A percentile compares a stretch with the other conserved stretches of the same genome.
Evolutionary conservation across 352 stramenopile species (phyloP).

Genomic region (Phytophthora constricta): DNA sequence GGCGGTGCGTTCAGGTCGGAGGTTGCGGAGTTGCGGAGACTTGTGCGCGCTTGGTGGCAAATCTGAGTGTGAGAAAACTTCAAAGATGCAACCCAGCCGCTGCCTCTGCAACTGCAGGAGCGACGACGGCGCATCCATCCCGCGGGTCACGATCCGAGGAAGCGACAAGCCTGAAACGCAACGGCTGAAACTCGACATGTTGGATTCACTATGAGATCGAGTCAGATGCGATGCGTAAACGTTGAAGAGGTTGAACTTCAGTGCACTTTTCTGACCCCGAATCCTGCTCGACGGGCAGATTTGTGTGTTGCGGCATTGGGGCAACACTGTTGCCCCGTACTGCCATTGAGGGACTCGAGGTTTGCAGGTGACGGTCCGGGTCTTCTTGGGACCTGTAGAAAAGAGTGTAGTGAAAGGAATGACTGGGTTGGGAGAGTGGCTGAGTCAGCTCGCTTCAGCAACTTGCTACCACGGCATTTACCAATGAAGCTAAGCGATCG

Average conservation of each 20-base stretch:
- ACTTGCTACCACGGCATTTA: too few relatives aligned
- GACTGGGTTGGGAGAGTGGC: too few relatives aligned
- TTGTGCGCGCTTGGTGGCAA: slow-evolving; percentile 16
- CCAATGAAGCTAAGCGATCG: too few relatives aligned
- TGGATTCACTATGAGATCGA: slow-evolving; percentile 1
- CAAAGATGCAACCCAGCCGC: background rate
- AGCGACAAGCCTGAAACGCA: slow-evolving; percentile 1
- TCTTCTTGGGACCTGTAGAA: too few relatives aligned
- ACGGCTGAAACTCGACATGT: slow-evolving; percentile 4
- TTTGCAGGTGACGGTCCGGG: too few relatives aligned
- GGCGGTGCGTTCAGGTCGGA: background rate
- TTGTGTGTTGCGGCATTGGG: background rate
- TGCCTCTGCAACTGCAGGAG: slow-evolving; percentile 13
- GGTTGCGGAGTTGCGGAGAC: background rate
- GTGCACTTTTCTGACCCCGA: background rate
- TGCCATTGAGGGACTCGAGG: too few relatives aligned
- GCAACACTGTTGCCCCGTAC: too few relatives aligned
- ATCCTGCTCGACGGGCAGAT: background rate
- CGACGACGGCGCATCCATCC: slow-evolving; percentile 27
- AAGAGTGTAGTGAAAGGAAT: too few relatives aligned
- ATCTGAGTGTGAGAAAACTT: slow-evolving; percentile 21
- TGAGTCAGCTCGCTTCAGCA: too few relatives aligned
- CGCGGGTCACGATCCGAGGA: slow-evolving; percentile 9
- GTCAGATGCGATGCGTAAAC: background rate
- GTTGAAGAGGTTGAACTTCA: background rate